phyloP scores from a whole-genome alignment of 768 basidiomycete genomes.

The Filobasidium wieringae region DNA sequence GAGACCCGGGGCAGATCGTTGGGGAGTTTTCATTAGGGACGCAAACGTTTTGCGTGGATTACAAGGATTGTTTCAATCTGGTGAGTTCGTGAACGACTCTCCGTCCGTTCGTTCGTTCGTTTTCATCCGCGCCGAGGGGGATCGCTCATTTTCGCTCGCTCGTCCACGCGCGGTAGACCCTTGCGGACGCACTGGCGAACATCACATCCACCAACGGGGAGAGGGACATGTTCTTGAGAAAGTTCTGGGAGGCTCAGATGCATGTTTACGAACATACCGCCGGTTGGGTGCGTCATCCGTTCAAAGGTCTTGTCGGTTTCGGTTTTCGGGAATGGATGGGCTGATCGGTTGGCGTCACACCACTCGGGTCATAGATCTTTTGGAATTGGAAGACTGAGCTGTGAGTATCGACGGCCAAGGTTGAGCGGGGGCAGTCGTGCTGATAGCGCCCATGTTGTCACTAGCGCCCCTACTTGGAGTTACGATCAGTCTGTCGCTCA shows the following conservation, averaged over 20 bases:
- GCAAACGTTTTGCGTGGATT: constrained; percentile 29
- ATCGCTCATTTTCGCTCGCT: too few species aligned
- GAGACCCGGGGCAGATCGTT: constrained; percentile 19
- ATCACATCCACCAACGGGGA: constrained; percentile 20
- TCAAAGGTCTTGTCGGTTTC: constrained; percentile 9
- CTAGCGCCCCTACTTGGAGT: constrained; percentile 25
- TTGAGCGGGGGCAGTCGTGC: neutral
- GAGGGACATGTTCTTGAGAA: constrained; percentile 24
- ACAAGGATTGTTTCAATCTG: constrained; percentile 24
- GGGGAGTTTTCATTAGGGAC: constrained; percentile 29
- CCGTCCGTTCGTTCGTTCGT: too few species aligned
- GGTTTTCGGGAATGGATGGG: constrained; percentile 23
- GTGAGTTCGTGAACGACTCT: neutral
- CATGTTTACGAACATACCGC: constrained; percentile 27
- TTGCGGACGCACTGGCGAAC: constrained; percentile 19
- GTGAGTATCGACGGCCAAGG: neutral
- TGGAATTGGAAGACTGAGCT: neutral
- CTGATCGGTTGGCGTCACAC: neutral
- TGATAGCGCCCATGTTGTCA: neutral
- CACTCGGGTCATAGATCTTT: neutral
- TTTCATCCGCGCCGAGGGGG: too few species aligned
- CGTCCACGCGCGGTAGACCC: neutral
- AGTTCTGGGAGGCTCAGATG: constrained; percentile 31
- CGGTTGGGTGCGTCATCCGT: neutral
- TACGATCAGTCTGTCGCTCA: constrained; percentile 30